Evolutionary conservation across 2,329 filamentous ascomycete species (phyloP).

Genomic region (Alternaria postmessia): DNA sequence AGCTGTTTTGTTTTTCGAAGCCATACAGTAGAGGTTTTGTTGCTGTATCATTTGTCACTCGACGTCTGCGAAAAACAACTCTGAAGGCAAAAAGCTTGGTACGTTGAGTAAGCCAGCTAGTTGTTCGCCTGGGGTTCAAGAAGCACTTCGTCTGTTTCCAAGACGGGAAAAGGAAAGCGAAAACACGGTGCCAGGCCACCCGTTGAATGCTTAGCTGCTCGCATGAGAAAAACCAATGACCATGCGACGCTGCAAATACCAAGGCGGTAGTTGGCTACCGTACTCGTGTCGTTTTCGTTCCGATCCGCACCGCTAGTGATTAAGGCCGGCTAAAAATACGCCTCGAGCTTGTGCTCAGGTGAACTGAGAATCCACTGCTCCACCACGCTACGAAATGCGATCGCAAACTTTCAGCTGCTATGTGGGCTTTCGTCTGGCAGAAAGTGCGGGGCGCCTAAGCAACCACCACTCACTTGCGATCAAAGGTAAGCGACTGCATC

Average conservation of each 20-base stretch:
- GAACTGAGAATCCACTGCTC: not conserved
- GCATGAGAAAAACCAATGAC: not conserved
- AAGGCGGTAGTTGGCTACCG: slow-evolving; percentile 6
- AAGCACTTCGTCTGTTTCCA: not conserved
- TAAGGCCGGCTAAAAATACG: slow-evolving; percentile 1
- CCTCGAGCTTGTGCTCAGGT: not conserved
- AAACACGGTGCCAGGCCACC: not conserved
- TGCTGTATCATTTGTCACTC: not conserved
- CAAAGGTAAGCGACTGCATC: not conserved
- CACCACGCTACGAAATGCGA: not conserved
- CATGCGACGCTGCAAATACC: not conserved
- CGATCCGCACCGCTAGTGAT: slow-evolving; percentile 9
- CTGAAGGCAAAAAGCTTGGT: not conserved
- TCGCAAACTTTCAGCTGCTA: not conserved
- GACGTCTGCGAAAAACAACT: not conserved
- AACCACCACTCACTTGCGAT: not conserved
- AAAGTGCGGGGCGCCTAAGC: not conserved
- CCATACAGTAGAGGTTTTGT: not conserved
- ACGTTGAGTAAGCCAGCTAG: not conserved
- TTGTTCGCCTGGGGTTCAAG: not conserved
- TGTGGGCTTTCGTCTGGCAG: not conserved
- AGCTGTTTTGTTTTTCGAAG: not conserved
- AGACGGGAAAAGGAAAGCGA: not conserved
- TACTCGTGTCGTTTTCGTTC: not conserved
- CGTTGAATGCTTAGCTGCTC: not conserved